These are phyloP conservation scores for Naganishia cerealis DNA, from an alignment of 1,284 basidiomycete species.

Conservation along the genomic window DNA sequence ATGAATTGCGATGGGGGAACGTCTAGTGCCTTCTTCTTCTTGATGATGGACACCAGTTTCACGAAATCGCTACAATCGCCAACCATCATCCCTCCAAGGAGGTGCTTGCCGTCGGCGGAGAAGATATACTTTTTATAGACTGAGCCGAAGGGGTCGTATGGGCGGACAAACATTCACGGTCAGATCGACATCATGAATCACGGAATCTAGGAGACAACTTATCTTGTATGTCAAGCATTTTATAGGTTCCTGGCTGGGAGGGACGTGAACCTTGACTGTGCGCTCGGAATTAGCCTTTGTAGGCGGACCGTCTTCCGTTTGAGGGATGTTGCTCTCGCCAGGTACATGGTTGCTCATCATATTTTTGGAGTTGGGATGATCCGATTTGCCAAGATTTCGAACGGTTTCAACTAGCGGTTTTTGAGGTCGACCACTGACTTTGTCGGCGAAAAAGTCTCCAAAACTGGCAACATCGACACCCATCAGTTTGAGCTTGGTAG, in stretches of 20 bases:
- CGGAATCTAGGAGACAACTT: background rate
- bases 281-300: slow-evolving; percentile 6
- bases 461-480: slow-evolving; percentile 64
- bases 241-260: slow-evolving; percentile 56
- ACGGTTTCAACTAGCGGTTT: slow-evolving; percentile 38
- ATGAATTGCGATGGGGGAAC: slow-evolving; percentile 68
- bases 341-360: slow-evolving; percentile 31
- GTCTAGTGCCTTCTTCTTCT: slow-evolving; percentile 70
- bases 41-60: slow-evolving; percentile 69
- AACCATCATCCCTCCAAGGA: slow-evolving; percentile 78
- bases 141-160: slow-evolving; percentile 64
- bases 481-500: slow-evolving; percentile 70
- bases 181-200: background rate
- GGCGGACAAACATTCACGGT: slow-evolving; percentile 1
- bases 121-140: slow-evolving; percentile 79
- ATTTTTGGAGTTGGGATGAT: slow-evolving; percentile 28
- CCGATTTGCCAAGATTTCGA: slow-evolving; percentile 25
- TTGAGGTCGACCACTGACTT: slow-evolving; percentile 43
- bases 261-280: slow-evolving; percentile 30
- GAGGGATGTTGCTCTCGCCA: slow-evolving; percentile 24
- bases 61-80: slow-evolving; percentile 68
- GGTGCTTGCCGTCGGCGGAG: slow-evolving; percentile 69
- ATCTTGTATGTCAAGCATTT: slow-evolving; percentile 66
- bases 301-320: slow-evolving; percentile 18
- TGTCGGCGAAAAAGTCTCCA: slow-evolving; percentile 73